Evolutionary conservation across 2,329 filamentous ascomycete species (phyloP).

Genomic region (Gaeumannomyces tritici): DNA sequence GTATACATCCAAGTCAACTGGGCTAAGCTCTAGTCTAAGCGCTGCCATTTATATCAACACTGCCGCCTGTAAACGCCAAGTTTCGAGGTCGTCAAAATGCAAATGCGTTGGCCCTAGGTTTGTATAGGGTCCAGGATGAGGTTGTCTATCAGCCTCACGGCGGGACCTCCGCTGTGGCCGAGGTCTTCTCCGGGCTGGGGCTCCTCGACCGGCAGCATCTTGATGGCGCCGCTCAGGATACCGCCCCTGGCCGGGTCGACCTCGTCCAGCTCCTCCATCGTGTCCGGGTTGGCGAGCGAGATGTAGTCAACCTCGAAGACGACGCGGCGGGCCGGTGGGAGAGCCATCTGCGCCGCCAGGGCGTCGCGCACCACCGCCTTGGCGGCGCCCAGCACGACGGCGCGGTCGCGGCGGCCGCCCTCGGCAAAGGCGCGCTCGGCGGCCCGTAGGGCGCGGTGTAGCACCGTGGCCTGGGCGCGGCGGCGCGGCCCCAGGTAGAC

Average conservation of each 20-base stretch:
- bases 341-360: constrained; percentile 49
- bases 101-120: neutral
- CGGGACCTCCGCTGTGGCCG: constrained; percentile 60
- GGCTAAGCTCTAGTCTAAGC: neutral
- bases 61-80: neutral
- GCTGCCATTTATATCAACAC: neutral
- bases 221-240: constrained; percentile 82
- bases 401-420: constrained; percentile 43
- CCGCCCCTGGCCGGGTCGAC: constrained; percentile 65
- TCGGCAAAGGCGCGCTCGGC: constrained; percentile 58
- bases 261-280: constrained; percentile 65
- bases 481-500: constrained; percentile 78
- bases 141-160: constrained; percentile 90
- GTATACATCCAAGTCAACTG: neutral
- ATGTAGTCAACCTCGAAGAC: constrained; percentile 85
- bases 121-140: constrained; percentile 53
- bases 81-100: neutral
- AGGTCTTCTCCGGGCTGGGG: constrained; percentile 62
- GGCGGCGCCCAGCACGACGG: constrained; percentile 64
- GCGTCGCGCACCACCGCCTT: constrained; percentile 45
- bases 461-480: constrained; percentile 60
- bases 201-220: constrained; percentile 74
- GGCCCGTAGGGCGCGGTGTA: constrained; percentile 58
- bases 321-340: constrained; percentile 52
- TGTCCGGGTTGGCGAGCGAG: constrained; percentile 77